phyloP scores from a whole-genome alignment of 2,329 filamentous ascomycete species.

The Botrytis cinerea region DNA sequence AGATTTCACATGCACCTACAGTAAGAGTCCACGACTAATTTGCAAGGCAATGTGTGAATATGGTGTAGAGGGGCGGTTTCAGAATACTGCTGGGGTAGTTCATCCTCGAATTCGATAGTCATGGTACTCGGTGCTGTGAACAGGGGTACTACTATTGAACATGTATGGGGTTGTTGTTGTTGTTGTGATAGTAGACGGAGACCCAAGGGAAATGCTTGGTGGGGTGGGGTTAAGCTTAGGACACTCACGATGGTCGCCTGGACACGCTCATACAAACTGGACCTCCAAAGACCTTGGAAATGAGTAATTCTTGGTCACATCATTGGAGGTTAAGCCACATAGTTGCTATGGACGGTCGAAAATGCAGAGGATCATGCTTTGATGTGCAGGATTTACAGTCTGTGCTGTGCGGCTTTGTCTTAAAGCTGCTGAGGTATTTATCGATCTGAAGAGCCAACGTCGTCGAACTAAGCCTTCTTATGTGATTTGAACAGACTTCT shows the following conservation, averaged over 20 bases:
- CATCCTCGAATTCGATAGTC: not conserved
- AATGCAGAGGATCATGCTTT: not conserved
- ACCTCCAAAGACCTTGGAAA: not conserved
- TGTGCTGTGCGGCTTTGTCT: not conserved
- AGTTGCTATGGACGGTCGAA: not conserved
- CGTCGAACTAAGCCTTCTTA: constrained; percentile 13
- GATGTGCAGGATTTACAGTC: not conserved
- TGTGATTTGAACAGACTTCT: not conserved
- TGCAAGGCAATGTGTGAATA: not conserved
- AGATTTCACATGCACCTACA: not conserved
- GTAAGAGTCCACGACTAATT: not conserved
- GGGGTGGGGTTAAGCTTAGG: not conserved
- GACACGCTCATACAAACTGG: not conserved
- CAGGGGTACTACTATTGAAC: not conserved
- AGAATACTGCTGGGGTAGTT: not conserved
- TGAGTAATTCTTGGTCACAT: not conserved
- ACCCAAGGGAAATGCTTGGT: not conserved
- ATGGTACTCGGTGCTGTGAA: not conserved
- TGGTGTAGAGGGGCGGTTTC: not conserved
- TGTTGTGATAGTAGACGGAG: not conserved
- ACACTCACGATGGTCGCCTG: not conserved
- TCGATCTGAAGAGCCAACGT: not conserved
- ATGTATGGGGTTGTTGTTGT: not conserved
- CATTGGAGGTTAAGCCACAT: not conserved
- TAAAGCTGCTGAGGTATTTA: not conserved